phyloP scores from a whole-genome alignment of 805 yeast genomes.

The Kurtzmaniella fragi region DNA sequence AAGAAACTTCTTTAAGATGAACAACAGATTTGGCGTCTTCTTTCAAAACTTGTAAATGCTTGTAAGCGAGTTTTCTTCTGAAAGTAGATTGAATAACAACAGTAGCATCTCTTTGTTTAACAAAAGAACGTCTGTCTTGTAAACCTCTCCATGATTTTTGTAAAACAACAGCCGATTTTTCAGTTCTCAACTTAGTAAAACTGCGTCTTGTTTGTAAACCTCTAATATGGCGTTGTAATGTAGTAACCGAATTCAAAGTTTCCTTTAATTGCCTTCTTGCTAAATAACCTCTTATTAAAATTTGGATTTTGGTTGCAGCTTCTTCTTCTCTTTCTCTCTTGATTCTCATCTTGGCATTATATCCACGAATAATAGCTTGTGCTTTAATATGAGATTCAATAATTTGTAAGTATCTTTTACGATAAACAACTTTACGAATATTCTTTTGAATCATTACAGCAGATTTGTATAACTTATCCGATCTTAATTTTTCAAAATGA shows the following conservation, averaged over 20 bases:
- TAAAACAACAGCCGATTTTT: constrained; percentile 61
- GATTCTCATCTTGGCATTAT: constrained; percentile 48
- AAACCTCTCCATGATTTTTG: constrained; percentile 74
- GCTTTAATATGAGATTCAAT: constrained; percentile 48
- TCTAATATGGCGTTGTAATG: constrained; percentile 44
- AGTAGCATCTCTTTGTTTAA: constrained; percentile 47
- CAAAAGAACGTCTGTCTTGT: constrained; percentile 51
- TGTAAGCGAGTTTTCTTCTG: constrained; percentile 71
- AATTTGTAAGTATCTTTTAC: constrained; percentile 53
- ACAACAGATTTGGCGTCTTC: constrained; percentile 90
- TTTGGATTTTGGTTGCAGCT: constrained; percentile 72
- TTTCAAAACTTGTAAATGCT: constrained; percentile 58
- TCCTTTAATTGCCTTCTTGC: constrained; percentile 37
- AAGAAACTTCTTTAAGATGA: constrained; percentile 86
- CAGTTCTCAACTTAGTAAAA: constrained; percentile 45
- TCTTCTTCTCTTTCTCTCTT: constrained; percentile 49
- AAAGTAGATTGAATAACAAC: constrained; percentile 70
- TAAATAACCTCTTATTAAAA: constrained; percentile 50
- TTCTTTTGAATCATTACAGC: constrained; percentile 86
- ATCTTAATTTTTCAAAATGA: constrained; percentile 76
- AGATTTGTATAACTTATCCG: constrained; percentile 69
- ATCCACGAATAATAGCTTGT: constrained; percentile 66
- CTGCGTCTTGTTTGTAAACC: constrained; percentile 53
- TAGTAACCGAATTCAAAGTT: constrained; percentile 33
- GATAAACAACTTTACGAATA: constrained; percentile 59